Percentiles rank a stretch among this genome's conserved stretches.
These are phyloP conservation scores for Citrullus colocynthis DNA, from an alignment of 306 rosid genomes.

Conservation along the genomic window DNA sequence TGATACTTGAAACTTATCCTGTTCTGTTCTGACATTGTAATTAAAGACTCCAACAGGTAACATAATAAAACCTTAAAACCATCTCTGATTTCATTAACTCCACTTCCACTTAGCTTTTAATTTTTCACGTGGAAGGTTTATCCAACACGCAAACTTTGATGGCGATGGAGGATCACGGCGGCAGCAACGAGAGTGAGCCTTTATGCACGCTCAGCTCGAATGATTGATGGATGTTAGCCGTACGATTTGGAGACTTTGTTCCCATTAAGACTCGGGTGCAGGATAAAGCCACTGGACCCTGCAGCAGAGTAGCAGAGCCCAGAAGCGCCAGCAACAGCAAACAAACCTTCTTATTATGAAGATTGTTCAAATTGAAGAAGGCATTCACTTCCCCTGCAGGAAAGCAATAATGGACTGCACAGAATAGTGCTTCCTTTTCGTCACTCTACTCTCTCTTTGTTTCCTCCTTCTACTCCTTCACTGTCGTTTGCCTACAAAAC, in stretches of 20 bases:
- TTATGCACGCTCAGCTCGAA: neutral
- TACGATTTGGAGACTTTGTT: neutral
- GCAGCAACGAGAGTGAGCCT: neutral
- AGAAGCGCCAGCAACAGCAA: neutral
- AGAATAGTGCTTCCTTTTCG: neutral
- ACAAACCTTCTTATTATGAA: neutral
- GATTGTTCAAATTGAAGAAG: neutral
- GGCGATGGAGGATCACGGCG: neutral
- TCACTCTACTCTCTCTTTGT: neutral
- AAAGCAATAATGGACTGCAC: conserved; percentile 6
- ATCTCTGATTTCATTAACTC: neutral
- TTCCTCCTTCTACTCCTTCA: neutral
- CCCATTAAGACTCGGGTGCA: neutral
- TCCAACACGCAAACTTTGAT: neutral
- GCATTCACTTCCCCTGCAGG: conserved; percentile 3
- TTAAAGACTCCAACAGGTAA: neutral
- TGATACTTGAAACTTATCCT: neutral
- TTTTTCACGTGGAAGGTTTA: conserved; percentile 2
- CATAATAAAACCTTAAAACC: neutral
- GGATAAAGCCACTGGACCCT: neutral
- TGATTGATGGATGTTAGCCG: neutral
- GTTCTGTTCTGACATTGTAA: neutral
- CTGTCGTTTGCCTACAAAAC: conserved; percentile 1
- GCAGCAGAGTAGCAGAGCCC: neutral
- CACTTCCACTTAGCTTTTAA: neutral